Evolutionary conservation across 306 rosid species (phyloP).

Genomic region (Hippophae tibetana): DNA sequence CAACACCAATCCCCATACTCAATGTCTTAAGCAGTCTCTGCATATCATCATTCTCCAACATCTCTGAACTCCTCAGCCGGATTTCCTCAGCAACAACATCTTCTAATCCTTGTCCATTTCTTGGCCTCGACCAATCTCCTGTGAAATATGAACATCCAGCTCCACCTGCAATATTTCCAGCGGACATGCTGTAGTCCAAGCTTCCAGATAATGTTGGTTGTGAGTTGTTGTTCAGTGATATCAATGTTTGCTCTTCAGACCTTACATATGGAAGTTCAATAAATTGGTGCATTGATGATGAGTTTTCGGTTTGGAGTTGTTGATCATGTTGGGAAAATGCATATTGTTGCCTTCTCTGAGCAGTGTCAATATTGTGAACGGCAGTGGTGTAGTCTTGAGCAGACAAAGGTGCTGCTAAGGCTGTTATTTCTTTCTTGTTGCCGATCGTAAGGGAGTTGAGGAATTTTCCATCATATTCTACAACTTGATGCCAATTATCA

Average conservation of each 20-base stretch:
- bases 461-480: slow-evolving; percentile 65
- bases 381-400: slow-evolving; percentile 19
- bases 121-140: slow-evolving; percentile 53
- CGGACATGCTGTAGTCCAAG: slow-evolving; percentile 32
- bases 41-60: slow-evolving; percentile 82
- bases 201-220: slow-evolving; percentile 31
- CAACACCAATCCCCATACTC: slow-evolving; percentile 32
- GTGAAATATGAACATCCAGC: slow-evolving; percentile 34
- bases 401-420: slow-evolving; percentile 24
- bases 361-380: slow-evolving; percentile 25
- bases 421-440: slow-evolving; percentile 24
- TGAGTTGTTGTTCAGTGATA: slow-evolving; percentile 27
- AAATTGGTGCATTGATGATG: slow-evolving; percentile 23
- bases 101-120: slow-evolving; percentile 53
- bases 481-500: slow-evolving; percentile 74
- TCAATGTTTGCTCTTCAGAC: slow-evolving; percentile 28
- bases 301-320: background rate
- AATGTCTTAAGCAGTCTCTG: slow-evolving; percentile 58
- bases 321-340: slow-evolving; percentile 26
- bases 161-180: slow-evolving; percentile 31
- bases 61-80: slow-evolving; percentile 66
- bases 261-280: slow-evolving; percentile 38
- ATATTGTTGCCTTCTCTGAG: slow-evolving; percentile 37
- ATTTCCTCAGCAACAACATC: slow-evolving; percentile 68
- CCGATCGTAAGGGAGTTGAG: slow-evolving; percentile 28